A percentile compares a stretch with the other conserved stretches of the same genome.
Evolutionary conservation across 805 yeast genomes (phyloP).

Genomic region (Kurtzmaniella fragi): DNA sequence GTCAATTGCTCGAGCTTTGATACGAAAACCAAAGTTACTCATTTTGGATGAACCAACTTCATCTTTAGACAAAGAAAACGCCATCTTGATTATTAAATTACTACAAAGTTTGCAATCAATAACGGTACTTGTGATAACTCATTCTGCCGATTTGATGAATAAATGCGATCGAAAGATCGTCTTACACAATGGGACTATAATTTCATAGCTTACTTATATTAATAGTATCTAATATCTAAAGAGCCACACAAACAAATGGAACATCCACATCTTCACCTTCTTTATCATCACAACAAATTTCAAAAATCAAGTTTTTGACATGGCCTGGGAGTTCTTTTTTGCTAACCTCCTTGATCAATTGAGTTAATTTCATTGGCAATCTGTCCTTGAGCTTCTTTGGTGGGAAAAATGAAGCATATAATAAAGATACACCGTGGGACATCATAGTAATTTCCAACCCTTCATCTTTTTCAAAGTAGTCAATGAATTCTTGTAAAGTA

Average conservation of each 20-base stretch:
- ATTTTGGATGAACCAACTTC: slow-evolving; percentile 90
- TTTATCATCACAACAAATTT: slow-evolving; percentile 87
- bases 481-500: slow-evolving; percentile 68
- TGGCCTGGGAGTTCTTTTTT: slow-evolving; percentile 75
- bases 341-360: slow-evolving; percentile 77
- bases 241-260: slow-evolving; percentile 69
- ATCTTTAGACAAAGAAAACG: slow-evolving; percentile 67
- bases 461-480: slow-evolving; percentile 73
- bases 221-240: slow-evolving; percentile 11
- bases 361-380: slow-evolving; percentile 58
- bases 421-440: slow-evolving; percentile 81
- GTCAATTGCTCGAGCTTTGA: slow-evolving; percentile 75
- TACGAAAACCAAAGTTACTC: slow-evolving; percentile 59
- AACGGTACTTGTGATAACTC: slow-evolving; percentile 61
- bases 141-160: slow-evolving; percentile 61
- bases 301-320: slow-evolving; percentile 75
- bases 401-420: slow-evolving; percentile 92
- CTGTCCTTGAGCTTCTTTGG: slow-evolving; percentile 85
- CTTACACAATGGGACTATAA: not conserved
- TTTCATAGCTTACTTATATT: not conserved
- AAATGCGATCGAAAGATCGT: not conserved
- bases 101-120: slow-evolving; percentile 31
- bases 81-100: slow-evolving; percentile 46
- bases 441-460: slow-evolving; percentile 88
- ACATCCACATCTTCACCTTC: slow-evolving; percentile 95